These are phyloP conservation scores for Suhomyces xylopsoci DNA, from an alignment of 805 yeast genomes.

Conservation along the genomic window DNA sequence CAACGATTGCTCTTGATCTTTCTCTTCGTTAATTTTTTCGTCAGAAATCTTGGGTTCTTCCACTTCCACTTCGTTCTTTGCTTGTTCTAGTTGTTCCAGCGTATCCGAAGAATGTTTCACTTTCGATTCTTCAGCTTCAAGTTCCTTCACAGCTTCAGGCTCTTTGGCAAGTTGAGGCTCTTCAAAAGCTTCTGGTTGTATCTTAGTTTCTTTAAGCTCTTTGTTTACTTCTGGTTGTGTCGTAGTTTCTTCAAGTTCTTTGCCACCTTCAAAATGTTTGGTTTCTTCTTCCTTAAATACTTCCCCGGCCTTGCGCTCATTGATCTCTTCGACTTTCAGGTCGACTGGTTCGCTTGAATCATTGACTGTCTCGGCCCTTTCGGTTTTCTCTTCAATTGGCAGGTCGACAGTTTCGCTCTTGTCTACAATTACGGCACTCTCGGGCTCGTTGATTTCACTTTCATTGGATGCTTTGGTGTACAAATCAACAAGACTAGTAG, in stretches of 20 bases:
- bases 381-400: neutral
- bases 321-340: neutral
- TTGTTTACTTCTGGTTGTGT: neutral
- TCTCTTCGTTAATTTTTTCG: neutral
- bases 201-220: neutral
- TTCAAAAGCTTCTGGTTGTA: neutral
- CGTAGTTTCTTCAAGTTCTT: neutral
- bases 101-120: neutral
- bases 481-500: neutral
- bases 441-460: neutral
- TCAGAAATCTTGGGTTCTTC: neutral
- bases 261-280: neutral
- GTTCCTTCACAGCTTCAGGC: neutral
- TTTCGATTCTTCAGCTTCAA: neutral
- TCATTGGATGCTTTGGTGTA: neutral
- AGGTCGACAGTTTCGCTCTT: neutral
- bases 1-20: neutral
- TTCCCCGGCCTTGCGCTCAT: neutral
- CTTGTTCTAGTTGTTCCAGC: neutral
- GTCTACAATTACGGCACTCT: neutral
- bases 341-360: neutral
- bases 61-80: neutral
- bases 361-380: neutral
- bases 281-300: neutral
- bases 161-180: neutral